phyloP scores from a whole-genome alignment of 2,329 filamentous ascomycete species.

The Botrytis galanthina region DNA sequence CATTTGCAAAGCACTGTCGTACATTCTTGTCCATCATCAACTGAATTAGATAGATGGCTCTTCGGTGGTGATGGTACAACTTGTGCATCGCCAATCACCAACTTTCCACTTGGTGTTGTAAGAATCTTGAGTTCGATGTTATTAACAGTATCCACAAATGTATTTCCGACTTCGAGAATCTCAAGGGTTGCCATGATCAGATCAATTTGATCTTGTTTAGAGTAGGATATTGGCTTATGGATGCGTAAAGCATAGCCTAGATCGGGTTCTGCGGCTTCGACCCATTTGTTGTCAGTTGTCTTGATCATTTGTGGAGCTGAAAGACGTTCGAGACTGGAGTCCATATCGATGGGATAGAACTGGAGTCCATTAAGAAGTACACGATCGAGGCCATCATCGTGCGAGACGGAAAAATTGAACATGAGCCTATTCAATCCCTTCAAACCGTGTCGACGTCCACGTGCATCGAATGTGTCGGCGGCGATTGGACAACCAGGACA shows the following conservation, averaged over 20 bases:
- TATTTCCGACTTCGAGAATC: conserved; percentile 58
- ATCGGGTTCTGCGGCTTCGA: conserved; percentile 32
- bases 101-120: conserved; percentile 53
- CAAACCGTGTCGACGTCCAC: conserved; percentile 32
- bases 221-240: conserved; percentile 44
- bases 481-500: conserved; percentile 54
- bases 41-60: conserved; percentile 29
- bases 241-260: conserved; percentile 34
- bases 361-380: conserved; percentile 60
- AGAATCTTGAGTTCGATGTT: conserved; percentile 60
- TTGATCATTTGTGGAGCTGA: conserved; percentile 48
- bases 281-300: conserved; percentile 31
- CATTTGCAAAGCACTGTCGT: conserved; percentile 54
- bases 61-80: conserved; percentile 32
- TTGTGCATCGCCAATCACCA: conserved; percentile 53
- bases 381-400: conserved; percentile 43
- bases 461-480: conserved; percentile 32
- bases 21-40: conserved; percentile 41
- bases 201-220: conserved; percentile 51
- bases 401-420: conserved; percentile 54
- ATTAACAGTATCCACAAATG: conserved; percentile 54
- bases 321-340: conserved; percentile 43
- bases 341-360: conserved; percentile 51
- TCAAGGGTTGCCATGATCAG: conserved; percentile 55
- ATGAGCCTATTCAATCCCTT: conserved; percentile 41